These are phyloP conservation scores for Viridothelium virens DNA, from an alignment of 495 filamentous ascomycete genomes.

Conservation along the genomic window DNA sequence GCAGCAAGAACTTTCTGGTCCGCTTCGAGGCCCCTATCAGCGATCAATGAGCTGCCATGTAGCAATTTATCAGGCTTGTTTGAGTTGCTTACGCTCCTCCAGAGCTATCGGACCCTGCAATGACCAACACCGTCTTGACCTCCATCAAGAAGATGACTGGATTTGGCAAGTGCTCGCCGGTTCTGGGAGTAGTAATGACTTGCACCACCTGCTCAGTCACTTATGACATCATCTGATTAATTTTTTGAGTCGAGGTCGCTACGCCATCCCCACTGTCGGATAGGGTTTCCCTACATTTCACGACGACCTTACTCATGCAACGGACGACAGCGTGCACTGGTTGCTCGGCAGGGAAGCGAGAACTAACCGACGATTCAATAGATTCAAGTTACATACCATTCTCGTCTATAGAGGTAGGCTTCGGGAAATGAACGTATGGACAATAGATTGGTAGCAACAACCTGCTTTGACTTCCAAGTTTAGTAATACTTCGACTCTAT, in stretches of 20 bases:
- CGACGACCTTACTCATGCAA: background rate
- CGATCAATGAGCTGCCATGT: conserved; percentile 13
- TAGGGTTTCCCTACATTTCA: background rate
- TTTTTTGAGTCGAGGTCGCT: background rate
- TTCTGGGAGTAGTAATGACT: background rate
- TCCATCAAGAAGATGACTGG: conserved; percentile 16
- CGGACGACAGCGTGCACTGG: background rate
- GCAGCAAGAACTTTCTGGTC: conserved; percentile 92
- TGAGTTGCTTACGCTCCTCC: conserved; percentile 66
- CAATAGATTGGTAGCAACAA: too few species aligned
- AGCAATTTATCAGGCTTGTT: conserved; percentile 13
- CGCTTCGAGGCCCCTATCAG: conserved; percentile 77
- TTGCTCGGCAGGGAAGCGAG: background rate
- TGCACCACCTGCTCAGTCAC: background rate
- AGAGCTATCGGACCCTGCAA: conserved; percentile 80
- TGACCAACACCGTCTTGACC: conserved; percentile 55
- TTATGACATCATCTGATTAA: conserved; percentile 5
- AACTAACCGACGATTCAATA: background rate
- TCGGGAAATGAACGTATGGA: too few species aligned
- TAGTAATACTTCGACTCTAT: too few species aligned
- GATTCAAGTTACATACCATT: too few species aligned
- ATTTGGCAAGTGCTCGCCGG: background rate
- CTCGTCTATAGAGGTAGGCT: too few species aligned
- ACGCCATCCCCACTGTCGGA: background rate
- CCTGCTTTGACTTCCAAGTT: too few species aligned